Evolutionary conservation across 2,329 filamentous ascomycete species (phyloP), one percentile per base, ranked within the genome.

Genomic region (Alternaria arborescens): DNA sequence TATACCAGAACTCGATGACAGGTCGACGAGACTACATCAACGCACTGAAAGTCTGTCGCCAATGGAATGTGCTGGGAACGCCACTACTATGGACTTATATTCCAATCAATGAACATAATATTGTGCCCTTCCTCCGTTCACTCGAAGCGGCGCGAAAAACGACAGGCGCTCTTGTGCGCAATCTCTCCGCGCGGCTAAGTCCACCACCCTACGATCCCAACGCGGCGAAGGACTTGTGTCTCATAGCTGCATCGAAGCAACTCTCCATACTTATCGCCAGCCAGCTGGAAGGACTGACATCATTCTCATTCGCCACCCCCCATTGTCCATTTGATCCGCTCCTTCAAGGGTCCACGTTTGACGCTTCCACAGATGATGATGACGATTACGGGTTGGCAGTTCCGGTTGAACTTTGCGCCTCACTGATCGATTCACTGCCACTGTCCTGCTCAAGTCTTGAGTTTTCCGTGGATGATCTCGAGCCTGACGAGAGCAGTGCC

Each of bases 301-400:
- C 32, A 14, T 36, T 36, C 1, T 36, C 32, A 36, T 36, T 36
- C 32, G 2, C 3, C 5, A 36, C 14, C 32, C 14, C 32, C 14
- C 5, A 36, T 14, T 5, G 4, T 14, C 32, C 32, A 5, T 2
- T 36, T 2, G 14, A 36, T 16, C 5, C 12, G 14, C 14, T 16
- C 12, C 14, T 11, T 0, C 32, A 36, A 14, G 32, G 32, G 32
- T 14, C 6, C 4, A 12, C 32, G 0, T 16, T 14, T 16, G 4
- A 36, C 0, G 4, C 5, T 36, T 14, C 6, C 0, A 1, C 5
- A 36, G 5, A 36, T 2, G 14, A 5, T 11, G 4, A 14, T 5
- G 32, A 16, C 12, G 12, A 14, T 7, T 0, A 14, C 14, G 12
- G 14, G 6, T 3, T 36, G 11, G 14, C 0, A 14, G 0, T 36